These are phyloP conservation scores for Salix udensis DNA, from an alignment of 345 rosid genomes.

Conservation along the genomic window DNA sequence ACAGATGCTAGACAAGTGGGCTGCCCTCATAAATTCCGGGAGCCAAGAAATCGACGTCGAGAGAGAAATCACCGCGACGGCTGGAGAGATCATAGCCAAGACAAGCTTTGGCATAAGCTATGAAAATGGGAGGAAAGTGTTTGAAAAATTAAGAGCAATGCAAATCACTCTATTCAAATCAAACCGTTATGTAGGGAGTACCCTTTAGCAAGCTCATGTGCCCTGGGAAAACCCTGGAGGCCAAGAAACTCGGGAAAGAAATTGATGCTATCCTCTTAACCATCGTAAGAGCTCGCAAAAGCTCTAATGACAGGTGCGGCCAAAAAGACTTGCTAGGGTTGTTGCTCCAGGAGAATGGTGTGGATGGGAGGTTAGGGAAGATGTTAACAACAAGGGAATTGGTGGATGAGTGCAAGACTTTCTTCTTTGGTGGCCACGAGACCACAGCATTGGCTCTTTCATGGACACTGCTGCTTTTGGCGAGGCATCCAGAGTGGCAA, in stretches of 20 bases:
- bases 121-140: conserved; percentile 49
- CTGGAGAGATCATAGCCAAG: conserved; percentile 83
- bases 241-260: conserved; percentile 59
- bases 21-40: conserved; percentile 39
- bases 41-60: conserved; percentile 60
- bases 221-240: conserved; percentile 50
- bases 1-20: conserved; percentile 74
- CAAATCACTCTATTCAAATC: conserved; percentile 68
- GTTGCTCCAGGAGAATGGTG: conserved; percentile 34
- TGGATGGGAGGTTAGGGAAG: conserved; percentile 39
- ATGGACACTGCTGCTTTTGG: conserved; percentile 85
- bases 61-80: conserved; percentile 55
- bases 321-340: conserved; percentile 59
- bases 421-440: conserved; percentile 93
- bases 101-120: conserved; percentile 77
- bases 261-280: conserved; percentile 60
- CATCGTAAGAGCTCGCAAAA: conserved; percentile 49
- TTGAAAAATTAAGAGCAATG: conserved; percentile 64
- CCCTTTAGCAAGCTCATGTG: conserved; percentile 56
- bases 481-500: conserved; percentile 80
- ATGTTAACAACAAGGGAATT: conserved; percentile 52
- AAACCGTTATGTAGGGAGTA: conserved; percentile 79
- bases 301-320: conserved; percentile 4
- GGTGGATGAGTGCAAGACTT: conserved; percentile 91
- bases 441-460: conserved; percentile 82